phyloP scores from a whole-genome alignment of 805 yeast genomes.

The Isabelozyma pseudorhagii region DNA sequence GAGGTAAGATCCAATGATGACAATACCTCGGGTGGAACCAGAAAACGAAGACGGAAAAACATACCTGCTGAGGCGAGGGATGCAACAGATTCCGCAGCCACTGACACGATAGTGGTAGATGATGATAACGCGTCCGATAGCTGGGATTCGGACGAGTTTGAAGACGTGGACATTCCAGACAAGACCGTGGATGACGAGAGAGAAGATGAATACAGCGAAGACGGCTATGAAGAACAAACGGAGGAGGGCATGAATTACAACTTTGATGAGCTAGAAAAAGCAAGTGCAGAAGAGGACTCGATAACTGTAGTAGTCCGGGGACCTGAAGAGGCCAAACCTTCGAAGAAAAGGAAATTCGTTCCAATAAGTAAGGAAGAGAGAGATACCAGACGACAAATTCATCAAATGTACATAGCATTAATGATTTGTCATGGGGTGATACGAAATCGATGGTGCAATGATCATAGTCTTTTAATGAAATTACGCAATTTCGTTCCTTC shows the following conservation, averaged over 20 bases:
- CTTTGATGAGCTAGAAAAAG: not conserved
- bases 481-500: slow-evolving; percentile 50
- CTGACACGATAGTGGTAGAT: slow-evolving; percentile 1
- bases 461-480: slow-evolving; percentile 33
- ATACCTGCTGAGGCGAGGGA: not conserved
- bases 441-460: slow-evolving; percentile 75
- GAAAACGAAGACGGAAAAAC: not conserved
- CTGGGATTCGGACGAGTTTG: slow-evolving; percentile 24
- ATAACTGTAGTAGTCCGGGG: slow-evolving; percentile 11
- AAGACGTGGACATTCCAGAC: slow-evolving; percentile 22
- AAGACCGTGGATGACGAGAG: not conserved
- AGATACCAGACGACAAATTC: slow-evolving; percentile 48
- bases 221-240: no score
- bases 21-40: not conserved
- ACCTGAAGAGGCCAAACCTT: slow-evolving; percentile 8
- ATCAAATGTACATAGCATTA: slow-evolving; percentile 53
- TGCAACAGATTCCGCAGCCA: not conserved
- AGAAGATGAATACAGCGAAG: not conserved
- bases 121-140: slow-evolving; percentile 38
- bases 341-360: slow-evolving; percentile 19
- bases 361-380: slow-evolving; percentile 57
- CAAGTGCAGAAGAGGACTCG: slow-evolving; percentile 2
- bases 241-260: slow-evolving; percentile 16
- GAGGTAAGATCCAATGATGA: not conserved
- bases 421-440: slow-evolving; percentile 65